A percentile compares a stretch with the other conserved stretches of the same genome.
These are phyloP conservation scores for Dunaliella salina DNA, from an alignment of 163 green algal genomes.

Conservation along the genomic window DNA sequence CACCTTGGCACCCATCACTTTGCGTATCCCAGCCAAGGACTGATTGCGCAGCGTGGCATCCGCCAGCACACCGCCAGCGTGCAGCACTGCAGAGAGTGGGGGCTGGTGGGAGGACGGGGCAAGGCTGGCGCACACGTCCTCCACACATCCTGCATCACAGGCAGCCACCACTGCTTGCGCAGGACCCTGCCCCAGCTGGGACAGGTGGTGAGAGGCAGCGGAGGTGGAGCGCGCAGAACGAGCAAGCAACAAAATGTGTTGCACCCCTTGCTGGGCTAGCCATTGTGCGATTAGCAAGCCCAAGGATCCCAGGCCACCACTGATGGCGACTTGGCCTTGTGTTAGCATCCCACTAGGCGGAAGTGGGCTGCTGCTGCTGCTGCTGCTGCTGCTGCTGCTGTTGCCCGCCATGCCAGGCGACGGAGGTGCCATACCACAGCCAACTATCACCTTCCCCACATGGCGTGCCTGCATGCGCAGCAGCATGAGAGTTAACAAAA, in stretches of 20 bases:
- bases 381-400: not conserved
- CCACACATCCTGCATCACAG: conserved; percentile 51
- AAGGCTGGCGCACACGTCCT: conserved; percentile 5
- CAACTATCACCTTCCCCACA: conserved; percentile 57
- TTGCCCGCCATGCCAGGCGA: no score
- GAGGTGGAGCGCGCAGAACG: conserved; percentile 25
- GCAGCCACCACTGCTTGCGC: conserved; percentile 19
- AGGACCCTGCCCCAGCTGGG: conserved; percentile 7
- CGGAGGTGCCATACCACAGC: conserved; percentile 58
- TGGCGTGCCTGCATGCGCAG: conserved; percentile 42
- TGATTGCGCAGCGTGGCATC: conserved; percentile 58
- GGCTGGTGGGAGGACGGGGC: not conserved
- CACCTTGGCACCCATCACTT: conserved; percentile 62
- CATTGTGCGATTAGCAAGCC: conserved; percentile 65
- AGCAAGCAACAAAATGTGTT: conserved; percentile 50
- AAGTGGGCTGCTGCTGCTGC: not conserved
- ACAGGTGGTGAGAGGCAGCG: not conserved
- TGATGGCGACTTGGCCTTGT: conserved; percentile 47
- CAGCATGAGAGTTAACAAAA: no score
- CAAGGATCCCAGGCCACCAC: conserved; percentile 68
- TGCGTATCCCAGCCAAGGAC: conserved; percentile 25
- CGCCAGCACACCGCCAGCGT: conserved; percentile 61
- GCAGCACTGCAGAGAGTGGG: conserved; percentile 35
- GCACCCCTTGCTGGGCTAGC: conserved; percentile 40
- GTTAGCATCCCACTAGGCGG: not conserved